Conservation (phyloP, 73 alveolate species). For the Tetrahymena thermophila region DNA sequence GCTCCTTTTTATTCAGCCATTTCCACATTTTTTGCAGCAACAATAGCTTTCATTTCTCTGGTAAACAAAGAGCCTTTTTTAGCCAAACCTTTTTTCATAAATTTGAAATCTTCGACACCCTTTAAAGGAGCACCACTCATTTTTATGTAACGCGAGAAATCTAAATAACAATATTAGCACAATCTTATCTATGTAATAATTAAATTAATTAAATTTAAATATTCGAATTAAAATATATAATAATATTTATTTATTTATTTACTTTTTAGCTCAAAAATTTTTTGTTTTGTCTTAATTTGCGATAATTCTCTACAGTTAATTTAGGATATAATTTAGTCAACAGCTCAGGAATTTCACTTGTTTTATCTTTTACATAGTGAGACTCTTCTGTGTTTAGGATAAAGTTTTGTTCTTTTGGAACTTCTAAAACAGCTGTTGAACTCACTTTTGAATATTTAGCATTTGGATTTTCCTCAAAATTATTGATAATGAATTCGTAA, state of each 20-base stretch:
- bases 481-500: conserved; percentile 21
- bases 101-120: background rate
- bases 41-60: background rate
- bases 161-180: background rate
- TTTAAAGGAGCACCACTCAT: background rate
- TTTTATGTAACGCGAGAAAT: background rate
- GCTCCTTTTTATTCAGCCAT: background rate
- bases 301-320: conserved; percentile 20
- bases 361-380: conserved; percentile 23
- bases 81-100: background rate
- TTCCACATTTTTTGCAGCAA: background rate
- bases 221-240: background rate
- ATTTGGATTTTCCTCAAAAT: conserved; percentile 21
- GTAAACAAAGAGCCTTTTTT: background rate
- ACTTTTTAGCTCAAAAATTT: conserved; percentile 16
- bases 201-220: background rate
- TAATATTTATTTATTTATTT: no score
- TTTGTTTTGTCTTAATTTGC: conserved; percentile 19
- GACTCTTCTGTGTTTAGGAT: background rate
- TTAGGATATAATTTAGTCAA: conserved; percentile 20
- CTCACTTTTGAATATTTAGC: conserved; percentile 11
- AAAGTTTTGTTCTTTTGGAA: conserved; percentile 13
- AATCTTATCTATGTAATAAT: background rate
- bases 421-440: background rate
- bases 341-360: conserved; percentile 26